Conservation (phyloP, 2,329 filamentous ascomycete species). For the Cercospora nicotianae region DNA sequence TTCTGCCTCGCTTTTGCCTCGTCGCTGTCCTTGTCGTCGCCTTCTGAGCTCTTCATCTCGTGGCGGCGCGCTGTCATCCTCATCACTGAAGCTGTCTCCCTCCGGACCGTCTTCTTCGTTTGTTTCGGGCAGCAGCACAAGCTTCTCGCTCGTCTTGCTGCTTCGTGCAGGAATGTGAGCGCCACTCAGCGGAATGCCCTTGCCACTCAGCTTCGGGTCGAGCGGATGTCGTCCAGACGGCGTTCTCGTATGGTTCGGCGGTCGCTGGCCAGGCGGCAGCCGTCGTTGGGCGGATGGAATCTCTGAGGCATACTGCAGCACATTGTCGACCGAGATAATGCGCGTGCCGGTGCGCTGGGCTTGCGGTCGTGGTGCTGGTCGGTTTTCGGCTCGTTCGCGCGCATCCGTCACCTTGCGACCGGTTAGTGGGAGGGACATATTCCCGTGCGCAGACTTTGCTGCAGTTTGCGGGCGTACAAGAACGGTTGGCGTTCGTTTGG, state of each 20-base stretch:
- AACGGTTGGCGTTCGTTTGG: conserved; percentile 26
- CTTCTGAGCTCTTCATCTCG: conserved; percentile 68
- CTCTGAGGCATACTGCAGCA: conserved; percentile 89
- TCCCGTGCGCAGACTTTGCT: not conserved
- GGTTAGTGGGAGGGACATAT: conserved; percentile 23
- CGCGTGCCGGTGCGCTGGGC: conserved; percentile 53
- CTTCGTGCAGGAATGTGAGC: conserved; percentile 74
- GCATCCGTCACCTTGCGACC: conserved; percentile 28
- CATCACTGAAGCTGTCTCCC: conserved; percentile 52
- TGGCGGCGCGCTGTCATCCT: conserved; percentile 58
- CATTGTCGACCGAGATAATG: conserved; percentile 86
- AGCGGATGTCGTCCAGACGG: conserved; percentile 54
- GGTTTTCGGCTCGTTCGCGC: conserved; percentile 21
- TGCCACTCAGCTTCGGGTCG: conserved; percentile 57
- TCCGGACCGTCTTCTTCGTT: conserved; percentile 53
- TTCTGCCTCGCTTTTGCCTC: conserved; percentile 86
- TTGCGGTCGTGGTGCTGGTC: conserved; percentile 26
- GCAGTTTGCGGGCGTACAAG: conserved; percentile 18
- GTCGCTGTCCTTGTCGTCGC: conserved; percentile 60
- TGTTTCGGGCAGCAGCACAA: conserved; percentile 90
- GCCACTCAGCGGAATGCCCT: conserved; percentile 43
- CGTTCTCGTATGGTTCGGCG: conserved; percentile 50
- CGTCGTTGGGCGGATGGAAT: conserved; percentile 93
- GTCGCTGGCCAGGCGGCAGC: conserved; percentile 60
- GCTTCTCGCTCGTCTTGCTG: conserved; percentile 92